phyloP scores from a whole-genome alignment of 23 red algal genomes.

The Gracilaria caudata region DNA sequence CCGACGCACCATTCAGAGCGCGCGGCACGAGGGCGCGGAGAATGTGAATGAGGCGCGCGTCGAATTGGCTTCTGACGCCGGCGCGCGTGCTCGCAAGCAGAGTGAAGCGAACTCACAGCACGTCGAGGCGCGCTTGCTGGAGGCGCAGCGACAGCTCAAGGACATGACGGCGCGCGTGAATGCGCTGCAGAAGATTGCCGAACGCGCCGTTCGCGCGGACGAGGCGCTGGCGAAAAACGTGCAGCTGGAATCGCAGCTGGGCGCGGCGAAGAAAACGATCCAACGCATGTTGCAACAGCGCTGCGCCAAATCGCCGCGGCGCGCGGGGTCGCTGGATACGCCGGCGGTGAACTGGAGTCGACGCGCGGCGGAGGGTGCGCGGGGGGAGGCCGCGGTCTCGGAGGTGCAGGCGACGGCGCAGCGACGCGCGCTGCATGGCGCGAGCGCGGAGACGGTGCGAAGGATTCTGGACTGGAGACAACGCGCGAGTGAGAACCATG shows the following conservation, averaged over 20 bases:
- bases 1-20: neutral
- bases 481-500: conserved; percentile 4
- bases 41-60: too few species aligned
- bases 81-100: too few species aligned
- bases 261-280: conserved; percentile 58
- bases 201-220: conserved; percentile 12
- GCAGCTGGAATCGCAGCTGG: conserved; percentile 28
- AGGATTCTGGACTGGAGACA: conserved; percentile 58
- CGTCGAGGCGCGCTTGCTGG: conserved; percentile 11
- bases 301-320: neutral
- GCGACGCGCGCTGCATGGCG: neutral
- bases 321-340: neutral
- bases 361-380: neutral
- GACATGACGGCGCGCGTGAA: conserved; percentile 39
- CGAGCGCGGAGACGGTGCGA: conserved; percentile 24
- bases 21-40: too few species aligned
- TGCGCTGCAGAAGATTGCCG: conserved; percentile 34
- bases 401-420: neutral
- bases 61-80: too few species aligned
- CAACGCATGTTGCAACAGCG: conserved; percentile 49
- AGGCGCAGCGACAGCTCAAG: conserved; percentile 16
- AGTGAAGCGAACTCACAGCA: too few species aligned
- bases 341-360: neutral
- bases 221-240: conserved; percentile 24
- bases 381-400: neutral